Percentiles rank a stretch among this genome's conserved stretches.
phyloP scores from a whole-genome alignment of 352 stramenopile species.

The Aphanomyces cochlioides region DNA sequence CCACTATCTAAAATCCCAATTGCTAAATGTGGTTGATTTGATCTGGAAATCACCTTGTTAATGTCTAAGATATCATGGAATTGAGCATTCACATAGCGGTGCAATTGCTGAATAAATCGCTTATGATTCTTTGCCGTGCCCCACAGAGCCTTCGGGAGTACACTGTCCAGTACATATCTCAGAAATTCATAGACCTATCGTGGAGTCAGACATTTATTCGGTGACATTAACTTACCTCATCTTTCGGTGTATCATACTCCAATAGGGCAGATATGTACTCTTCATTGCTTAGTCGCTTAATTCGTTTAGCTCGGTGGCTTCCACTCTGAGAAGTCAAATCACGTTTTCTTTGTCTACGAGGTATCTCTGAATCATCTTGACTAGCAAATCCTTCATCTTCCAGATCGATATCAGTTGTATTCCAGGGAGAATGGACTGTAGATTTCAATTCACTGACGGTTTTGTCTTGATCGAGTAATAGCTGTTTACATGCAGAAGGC shows the following conservation, averaged over 20 bases:
- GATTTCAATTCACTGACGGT: slow-evolving; percentile 7
- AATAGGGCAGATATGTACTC: slow-evolving; percentile 29
- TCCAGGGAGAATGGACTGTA: not conserved
- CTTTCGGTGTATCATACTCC: not conserved
- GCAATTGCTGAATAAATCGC: slow-evolving; percentile 34
- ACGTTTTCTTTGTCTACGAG: not conserved
- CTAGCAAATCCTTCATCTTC: slow-evolving; percentile 33
- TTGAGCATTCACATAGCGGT: not conserved
- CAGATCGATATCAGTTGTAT: not conserved
- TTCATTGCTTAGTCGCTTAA: slow-evolving; percentile 51
- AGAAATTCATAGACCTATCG: slow-evolving; percentile 32
- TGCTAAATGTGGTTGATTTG: slow-evolving; percentile 15
- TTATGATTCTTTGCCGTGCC: slow-evolving; percentile 28
- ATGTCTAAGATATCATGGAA: slow-evolving; percentile 38
- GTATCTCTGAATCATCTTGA: slow-evolving; percentile 39
- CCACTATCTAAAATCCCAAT: slow-evolving; percentile 36
- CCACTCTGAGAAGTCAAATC: not conserved
- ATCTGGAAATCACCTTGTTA: slow-evolving; percentile 45
- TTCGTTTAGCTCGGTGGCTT: slow-evolving; percentile 49
- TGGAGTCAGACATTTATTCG: not conserved
- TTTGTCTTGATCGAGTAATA: slow-evolving; percentile 28
- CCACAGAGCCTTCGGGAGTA: slow-evolving; percentile 65
- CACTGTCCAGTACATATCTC: slow-evolving; percentile 44
- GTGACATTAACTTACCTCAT: not conserved
- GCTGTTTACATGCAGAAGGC: slow-evolving; percentile 35